A percentile compares a stretch with the other conserved stretches of the same genome.
Evolutionary conservation across 768 basidiomycete genomes (phyloP).

Genomic region (Suillus discolor): DNA sequence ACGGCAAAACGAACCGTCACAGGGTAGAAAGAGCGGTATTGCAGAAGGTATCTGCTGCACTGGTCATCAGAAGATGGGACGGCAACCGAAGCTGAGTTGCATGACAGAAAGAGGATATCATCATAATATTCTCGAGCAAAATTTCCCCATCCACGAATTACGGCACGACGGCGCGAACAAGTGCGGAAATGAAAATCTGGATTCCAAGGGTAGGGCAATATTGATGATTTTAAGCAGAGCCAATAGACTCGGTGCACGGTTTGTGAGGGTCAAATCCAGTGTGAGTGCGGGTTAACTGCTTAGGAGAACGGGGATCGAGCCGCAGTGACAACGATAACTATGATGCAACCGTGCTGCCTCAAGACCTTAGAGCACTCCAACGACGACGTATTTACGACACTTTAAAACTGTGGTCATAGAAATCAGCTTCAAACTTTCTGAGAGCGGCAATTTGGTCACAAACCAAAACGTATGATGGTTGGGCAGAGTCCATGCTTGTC

Average conservation of each 20-base stretch:
- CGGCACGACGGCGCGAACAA: not conserved
- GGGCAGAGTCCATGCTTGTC: no score
- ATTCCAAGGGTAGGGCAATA: no score
- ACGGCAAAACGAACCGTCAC: no score
- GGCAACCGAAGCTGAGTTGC: not conserved
- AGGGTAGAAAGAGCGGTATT: not conserved
- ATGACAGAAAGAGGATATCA: not conserved
- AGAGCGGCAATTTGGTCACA: not conserved
- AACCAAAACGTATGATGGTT: no score
- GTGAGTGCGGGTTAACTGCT: not conserved
- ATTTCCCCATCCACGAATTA: not conserved
- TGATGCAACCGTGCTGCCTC: not conserved
- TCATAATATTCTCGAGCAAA: not conserved
- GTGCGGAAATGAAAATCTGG: not conserved
- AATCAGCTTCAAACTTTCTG: no score
- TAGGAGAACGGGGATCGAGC: not conserved
- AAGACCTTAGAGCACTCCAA: not conserved
- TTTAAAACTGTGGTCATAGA: no score
- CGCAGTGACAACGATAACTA: not conserved
- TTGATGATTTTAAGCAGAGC: not conserved
- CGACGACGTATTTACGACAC: no score
- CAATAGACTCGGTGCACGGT: not conserved
- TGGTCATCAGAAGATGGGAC: not conserved
- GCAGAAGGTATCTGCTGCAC: not conserved
- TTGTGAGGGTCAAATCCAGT: not conserved